A percentile compares a stretch with the other conserved stretches of the same genome.
Evolutionary conservation across 257 asterid genomes (phyloP).

Genomic region (Jacaranda mimosifolia): DNA sequence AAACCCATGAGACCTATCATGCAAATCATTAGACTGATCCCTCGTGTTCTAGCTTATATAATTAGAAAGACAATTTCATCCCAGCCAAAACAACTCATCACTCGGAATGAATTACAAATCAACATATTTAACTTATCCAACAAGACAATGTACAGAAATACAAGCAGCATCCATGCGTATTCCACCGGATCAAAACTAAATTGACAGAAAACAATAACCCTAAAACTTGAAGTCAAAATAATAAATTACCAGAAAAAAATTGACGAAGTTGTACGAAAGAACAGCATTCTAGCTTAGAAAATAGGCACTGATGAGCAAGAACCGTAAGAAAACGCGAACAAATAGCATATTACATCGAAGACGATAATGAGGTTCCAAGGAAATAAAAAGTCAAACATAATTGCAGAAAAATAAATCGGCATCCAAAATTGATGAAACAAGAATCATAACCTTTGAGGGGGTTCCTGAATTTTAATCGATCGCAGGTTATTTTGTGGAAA

Average conservation of each 20-base stretch:
- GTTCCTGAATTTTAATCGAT: slow-evolving; percentile 15
- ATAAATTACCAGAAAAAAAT: neutral
- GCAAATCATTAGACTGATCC: slow-evolving; percentile 8
- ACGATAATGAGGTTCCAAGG: slow-evolving; percentile 1
- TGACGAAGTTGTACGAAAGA: slow-evolving; percentile 17
- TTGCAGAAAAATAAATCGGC: neutral
- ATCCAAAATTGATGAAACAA: slow-evolving; percentile 20
- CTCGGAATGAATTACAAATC: slow-evolving; percentile 3
- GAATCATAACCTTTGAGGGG: slow-evolving; percentile 36
- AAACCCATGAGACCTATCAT: slow-evolving; percentile 17
- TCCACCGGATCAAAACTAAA: slow-evolving; percentile 10
- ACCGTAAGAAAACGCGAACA: slow-evolving; percentile 4
- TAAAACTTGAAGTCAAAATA: slow-evolving; percentile 26
- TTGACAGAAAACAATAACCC: slow-evolving; percentile 17
- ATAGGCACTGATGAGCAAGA: slow-evolving; percentile 9
- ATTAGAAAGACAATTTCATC: slow-evolving; percentile 10
- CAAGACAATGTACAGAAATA: slow-evolving; percentile 10
- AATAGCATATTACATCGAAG: slow-evolving; percentile 27
- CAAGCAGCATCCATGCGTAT: neutral
- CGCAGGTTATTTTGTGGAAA: neutral
- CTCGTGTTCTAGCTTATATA: slow-evolving; percentile 6
- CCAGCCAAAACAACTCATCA: slow-evolving; percentile 14
- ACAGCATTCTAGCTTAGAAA: slow-evolving; percentile 8
- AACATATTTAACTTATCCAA: slow-evolving; percentile 1
- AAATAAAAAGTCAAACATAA: slow-evolving; percentile 14